Evolutionary conservation across 805 yeast genomes (phyloP).

Genomic region (Candida alai): DNA sequence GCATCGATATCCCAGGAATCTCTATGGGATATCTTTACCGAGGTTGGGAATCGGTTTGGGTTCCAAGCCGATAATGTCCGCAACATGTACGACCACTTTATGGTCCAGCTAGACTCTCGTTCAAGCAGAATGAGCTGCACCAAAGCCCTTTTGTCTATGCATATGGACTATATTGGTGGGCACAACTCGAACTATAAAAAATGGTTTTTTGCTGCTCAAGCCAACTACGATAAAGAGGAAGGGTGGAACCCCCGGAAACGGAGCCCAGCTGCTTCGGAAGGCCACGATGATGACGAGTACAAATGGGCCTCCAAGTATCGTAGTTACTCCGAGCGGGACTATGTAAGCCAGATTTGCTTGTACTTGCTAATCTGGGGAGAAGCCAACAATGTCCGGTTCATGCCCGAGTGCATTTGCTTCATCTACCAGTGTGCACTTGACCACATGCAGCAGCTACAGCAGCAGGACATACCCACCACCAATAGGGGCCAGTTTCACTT

Average conservation of each 20-base stretch:
- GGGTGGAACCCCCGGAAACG: constrained; percentile 18
- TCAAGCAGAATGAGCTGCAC: constrained; percentile 73
- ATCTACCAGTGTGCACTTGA: constrained; percentile 21
- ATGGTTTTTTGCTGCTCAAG: constrained; percentile 89
- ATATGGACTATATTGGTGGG: constrained; percentile 92
- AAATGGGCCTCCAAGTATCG: constrained; percentile 72
- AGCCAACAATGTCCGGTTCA: constrained; percentile 58
- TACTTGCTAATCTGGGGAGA: constrained; percentile 73
- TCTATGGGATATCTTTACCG: constrained; percentile 57
- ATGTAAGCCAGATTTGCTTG: constrained; percentile 62
- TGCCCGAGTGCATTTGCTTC: constrained; percentile 41
- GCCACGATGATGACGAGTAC: constrained; percentile 15
- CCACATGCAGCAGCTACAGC: background rate
- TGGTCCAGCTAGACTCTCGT: constrained; percentile 82
- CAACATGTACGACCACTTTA: constrained; percentile 78
- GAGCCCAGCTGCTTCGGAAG: constrained; percentile 32
- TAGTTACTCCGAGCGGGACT: constrained; percentile 48
- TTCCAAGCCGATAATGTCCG: constrained; percentile 76
- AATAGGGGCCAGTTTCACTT: constrained; percentile 19
- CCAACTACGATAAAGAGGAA: constrained; percentile 70
- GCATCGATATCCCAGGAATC: constrained; percentile 35
- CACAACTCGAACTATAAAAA: constrained; percentile 79
- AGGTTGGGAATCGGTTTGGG: constrained; percentile 65
- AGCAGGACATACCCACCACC: background rate
- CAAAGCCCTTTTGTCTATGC: constrained; percentile 70